These are phyloP conservation scores for Hypoxylon sp. DNA, from an alignment of 2,329 filamentous ascomycete genomes.

Conservation along the genomic window DNA sequence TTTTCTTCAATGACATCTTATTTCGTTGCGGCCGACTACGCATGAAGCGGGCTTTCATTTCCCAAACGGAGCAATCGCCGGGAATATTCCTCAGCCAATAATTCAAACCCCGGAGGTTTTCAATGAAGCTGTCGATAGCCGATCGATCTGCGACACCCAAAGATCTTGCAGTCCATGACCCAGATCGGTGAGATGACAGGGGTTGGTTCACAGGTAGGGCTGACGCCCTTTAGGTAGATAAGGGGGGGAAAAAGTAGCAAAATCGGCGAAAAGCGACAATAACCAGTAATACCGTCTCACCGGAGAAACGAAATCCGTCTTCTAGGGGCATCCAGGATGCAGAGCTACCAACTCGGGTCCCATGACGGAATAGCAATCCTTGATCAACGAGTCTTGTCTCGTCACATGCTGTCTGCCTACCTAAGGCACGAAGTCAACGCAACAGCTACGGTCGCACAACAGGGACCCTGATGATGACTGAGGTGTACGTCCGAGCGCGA, in stretches of 20 bases:
- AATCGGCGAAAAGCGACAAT: constrained; percentile 9
- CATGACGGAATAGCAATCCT: not conserved
- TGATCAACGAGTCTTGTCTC: not conserved
- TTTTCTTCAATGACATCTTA: constrained; percentile 12
- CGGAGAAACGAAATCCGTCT: not conserved
- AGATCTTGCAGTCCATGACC: constrained; percentile 30
- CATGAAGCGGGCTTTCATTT: constrained; percentile 28
- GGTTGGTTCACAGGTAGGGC: constrained; percentile 29
- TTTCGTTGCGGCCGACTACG: constrained; percentile 25
- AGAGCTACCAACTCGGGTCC: not conserved
- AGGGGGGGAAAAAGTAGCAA: constrained; percentile 1
- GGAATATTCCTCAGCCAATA: constrained; percentile 18
- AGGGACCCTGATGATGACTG: constrained; percentile 25
- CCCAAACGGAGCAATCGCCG: constrained; percentile 17
- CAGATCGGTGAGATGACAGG: constrained; percentile 20
- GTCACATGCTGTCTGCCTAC: not conserved
- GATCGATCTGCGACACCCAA: constrained; percentile 25
- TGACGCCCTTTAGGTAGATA: constrained; percentile 23
- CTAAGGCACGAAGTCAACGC: not conserved
- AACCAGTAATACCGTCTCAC: not conserved
- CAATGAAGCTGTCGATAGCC: constrained; percentile 30
- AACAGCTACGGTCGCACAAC: constrained; percentile 13
- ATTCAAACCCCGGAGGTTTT: constrained; percentile 22
- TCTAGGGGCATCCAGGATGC: not conserved
- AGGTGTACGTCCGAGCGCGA: constrained; percentile 5